Base-by-base conservation (phyloP, 306 rosid species). In the Chamaecrista fasciculata region DNA sequence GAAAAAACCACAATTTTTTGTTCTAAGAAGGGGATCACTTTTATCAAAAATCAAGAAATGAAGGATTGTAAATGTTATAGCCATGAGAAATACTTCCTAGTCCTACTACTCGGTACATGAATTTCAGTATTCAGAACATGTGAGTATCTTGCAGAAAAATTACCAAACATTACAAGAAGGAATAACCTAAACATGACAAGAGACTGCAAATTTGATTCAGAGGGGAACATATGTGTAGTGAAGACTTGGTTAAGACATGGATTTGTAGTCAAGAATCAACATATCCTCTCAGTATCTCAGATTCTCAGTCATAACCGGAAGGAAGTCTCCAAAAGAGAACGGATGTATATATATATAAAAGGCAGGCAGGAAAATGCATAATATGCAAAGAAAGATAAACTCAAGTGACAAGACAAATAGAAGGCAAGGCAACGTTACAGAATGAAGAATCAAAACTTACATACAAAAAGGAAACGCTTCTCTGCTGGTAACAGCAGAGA, bases 361-460 rank as follows among this genome's bases (percentile, higher is more conserved):
- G 42, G n/a, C 23, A 29, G 29, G 62, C n/a, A 29, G 29, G 15
- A 58, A 26, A 77, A 76, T 86, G 55, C 12, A 57, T 23, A 76
- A 75, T 86, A 37, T 61, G 69, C n/a, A n/a, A n/a, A n/a, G n/a
- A n/a, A n/a, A n/a, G n/a, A n/a, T n/a, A n/a, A 34, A 75, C 77
- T 73, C 79, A 79, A 81, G 69, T 72, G 55, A 23, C 55, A 48
- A 52, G 76, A 81, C 61, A 62, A 67, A 74, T 77, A 64, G 66
- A n/a, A n/a, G n/a, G n/a, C n/a, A 52, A 36, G 34, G 63, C 62
- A 47, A 44, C 77, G 70, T 73, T 74, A 64, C 21, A 64, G 53
- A 82, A 69, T 6, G 58, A 57, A 73, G 66, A 79, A 73, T 49
- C 37, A 79, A 74, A 65, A 67, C 82, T 67, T 53, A 67, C 66